Percentiles rank a stretch among this genome's conserved stretches.
These are phyloP conservation scores for Metrosideros polymorpha DNA, from an alignment of 441 rosid species.

Conservation along the genomic window DNA sequence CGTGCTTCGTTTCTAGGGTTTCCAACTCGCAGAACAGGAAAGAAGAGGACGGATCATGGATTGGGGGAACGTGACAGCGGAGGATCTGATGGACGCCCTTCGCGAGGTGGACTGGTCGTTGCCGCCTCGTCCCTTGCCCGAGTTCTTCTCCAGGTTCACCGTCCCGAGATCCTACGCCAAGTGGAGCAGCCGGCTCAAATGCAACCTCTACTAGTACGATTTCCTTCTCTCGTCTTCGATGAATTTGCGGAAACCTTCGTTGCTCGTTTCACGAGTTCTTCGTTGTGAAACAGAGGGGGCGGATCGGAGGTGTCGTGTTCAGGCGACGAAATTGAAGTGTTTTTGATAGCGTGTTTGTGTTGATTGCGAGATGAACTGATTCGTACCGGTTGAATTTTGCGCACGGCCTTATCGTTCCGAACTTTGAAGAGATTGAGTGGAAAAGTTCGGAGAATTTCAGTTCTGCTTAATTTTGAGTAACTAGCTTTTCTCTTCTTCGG, in stretches of 20 bases:
- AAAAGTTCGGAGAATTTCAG: background rate
- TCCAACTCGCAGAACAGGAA: background rate
- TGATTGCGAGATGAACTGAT: background rate
- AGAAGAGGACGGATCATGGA: constrained; percentile 12
- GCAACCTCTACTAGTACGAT: constrained; percentile 37
- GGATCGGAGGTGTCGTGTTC: background rate
- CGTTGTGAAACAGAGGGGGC: background rate
- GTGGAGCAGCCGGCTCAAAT: constrained; percentile 37
- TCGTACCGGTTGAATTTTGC: background rate
- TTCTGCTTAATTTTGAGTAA: background rate
- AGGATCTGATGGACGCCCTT: constrained; percentile 32
- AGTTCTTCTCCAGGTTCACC: constrained; percentile 34
- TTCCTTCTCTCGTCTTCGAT: background rate
- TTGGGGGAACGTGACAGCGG: constrained; percentile 37
- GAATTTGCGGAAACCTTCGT: background rate
- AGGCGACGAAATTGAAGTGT: background rate
- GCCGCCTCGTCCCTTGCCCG: constrained; percentile 28
- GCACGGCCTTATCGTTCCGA: background rate
- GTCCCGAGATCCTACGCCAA: constrained; percentile 29
- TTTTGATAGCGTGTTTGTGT: background rate
- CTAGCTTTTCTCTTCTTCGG: background rate
- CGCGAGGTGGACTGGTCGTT: constrained; percentile 39
- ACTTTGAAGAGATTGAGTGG: background rate
- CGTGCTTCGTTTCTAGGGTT: background rate
- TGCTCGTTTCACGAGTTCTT: background rate